A percentile compares a stretch with the other conserved stretches of the same genome.
phyloP scores from a whole-genome alignment of 2,329 filamentous ascomycete genomes.

The Colletotrichum graminicola region DNA sequence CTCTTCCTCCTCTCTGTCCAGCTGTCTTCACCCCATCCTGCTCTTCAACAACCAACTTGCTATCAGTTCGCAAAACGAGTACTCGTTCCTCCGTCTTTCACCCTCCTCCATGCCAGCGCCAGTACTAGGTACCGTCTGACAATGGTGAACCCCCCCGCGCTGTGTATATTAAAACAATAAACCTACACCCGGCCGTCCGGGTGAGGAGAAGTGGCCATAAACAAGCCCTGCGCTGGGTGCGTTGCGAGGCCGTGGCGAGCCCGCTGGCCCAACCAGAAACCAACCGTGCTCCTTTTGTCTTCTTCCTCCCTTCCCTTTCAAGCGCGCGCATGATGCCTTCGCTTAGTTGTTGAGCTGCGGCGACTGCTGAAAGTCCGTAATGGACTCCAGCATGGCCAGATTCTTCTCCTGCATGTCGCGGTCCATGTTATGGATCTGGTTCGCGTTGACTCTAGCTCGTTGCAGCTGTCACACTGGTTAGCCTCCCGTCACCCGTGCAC shows the following conservation, averaged over 20 bases:
- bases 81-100: neutral
- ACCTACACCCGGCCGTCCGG: conserved; percentile 33
- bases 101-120: conserved; percentile 1
- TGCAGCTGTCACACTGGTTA: conserved; percentile 45
- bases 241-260: conserved; percentile 11
- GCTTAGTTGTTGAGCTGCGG: conserved; percentile 31
- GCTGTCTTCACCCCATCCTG: neutral
- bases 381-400: conserved; percentile 50
- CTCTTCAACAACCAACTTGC: conserved; percentile 27
- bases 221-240: conserved; percentile 16
- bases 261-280: conserved; percentile 29
- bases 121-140: neutral
- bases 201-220: conserved; percentile 38
- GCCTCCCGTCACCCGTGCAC: conserved; percentile 40
- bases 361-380: conserved; percentile 43
- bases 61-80: conserved; percentile 38
- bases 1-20: neutral
- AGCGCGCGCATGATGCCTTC: conserved; percentile 2
- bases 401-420: conserved; percentile 69
- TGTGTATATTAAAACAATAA: conserved; percentile 38
- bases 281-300: neutral
- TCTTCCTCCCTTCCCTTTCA: neutral
- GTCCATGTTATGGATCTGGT: conserved; percentile 66
- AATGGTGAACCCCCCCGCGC: conserved; percentile 15
- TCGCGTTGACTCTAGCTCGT: conserved; percentile 54